These are phyloP conservation scores for Fusarium duplospermum DNA, from an alignment of 2,329 filamentous ascomycete species.

Conservation along the genomic window DNA sequence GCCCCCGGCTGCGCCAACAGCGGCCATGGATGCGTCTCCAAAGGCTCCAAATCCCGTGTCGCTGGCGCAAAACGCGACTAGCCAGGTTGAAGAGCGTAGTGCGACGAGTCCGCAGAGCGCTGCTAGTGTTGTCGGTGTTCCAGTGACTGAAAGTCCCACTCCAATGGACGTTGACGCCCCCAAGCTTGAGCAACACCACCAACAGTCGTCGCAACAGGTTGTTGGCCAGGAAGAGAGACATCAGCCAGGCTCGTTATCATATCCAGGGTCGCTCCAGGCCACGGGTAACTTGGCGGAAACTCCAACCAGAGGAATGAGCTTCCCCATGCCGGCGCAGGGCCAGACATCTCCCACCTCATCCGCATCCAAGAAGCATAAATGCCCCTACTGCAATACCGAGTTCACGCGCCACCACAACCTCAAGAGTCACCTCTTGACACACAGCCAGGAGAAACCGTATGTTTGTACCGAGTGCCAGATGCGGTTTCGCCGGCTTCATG, in stretches of 20 bases:
- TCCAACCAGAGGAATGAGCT: constrained; percentile 65
- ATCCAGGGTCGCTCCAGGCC: constrained; percentile 63
- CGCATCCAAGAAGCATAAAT: constrained; percentile 88
- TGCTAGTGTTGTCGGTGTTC: constrained; percentile 55
- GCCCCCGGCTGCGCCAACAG: constrained; percentile 57
- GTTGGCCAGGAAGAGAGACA: constrained; percentile 64
- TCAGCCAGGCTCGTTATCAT: constrained; percentile 64
- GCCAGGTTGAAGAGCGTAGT: constrained; percentile 51
- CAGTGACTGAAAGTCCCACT: constrained; percentile 62
- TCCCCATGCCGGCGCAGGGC: constrained; percentile 62
- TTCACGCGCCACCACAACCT: constrained; percentile 98
- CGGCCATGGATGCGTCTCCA: constrained; percentile 56
- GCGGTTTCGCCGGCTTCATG: constrained; percentile 91
- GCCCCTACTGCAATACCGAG: constrained; percentile 94
- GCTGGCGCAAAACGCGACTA: constrained; percentile 48
- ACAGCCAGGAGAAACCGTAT: constrained; percentile 98
- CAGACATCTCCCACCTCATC: constrained; percentile 69
- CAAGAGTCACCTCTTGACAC: constrained; percentile 95
- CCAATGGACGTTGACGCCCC: constrained; percentile 65
- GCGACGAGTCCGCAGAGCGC: constrained; percentile 60
- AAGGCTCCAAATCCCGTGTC: constrained; percentile 51
- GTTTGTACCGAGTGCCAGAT: constrained; percentile 93
- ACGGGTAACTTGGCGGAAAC: constrained; percentile 57
- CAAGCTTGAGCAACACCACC: constrained; percentile 44
- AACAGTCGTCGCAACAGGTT: constrained; percentile 52